phyloP scores from a whole-genome alignment of 176 grass and related monocot genomes.

The Elymus sibiricus region DNA sequence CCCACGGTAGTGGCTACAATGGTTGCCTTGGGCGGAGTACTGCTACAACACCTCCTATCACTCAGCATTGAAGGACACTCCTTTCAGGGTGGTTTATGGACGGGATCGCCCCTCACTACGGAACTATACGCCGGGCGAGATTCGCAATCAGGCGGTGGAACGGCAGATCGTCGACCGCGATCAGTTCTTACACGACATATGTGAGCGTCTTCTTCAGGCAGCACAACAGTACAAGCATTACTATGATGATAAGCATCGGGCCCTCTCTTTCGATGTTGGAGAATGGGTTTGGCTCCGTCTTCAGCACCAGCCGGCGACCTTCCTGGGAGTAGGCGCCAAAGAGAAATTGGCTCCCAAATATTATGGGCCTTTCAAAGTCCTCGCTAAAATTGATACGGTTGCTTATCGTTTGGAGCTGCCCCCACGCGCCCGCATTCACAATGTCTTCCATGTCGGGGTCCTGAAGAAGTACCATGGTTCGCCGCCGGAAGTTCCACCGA shows the following conservation, averaged over 20 bases:
- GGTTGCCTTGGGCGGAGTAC: neutral
- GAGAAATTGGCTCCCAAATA: neutral
- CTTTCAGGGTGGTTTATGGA: neutral
- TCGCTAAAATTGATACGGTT: no score
- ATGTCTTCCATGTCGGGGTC: neutral
- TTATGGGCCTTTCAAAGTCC: neutral
- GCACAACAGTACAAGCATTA: neutral
- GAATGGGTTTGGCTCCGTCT: neutral
- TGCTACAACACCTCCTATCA: neutral
- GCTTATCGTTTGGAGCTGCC: neutral
- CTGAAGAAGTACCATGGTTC: neutral
- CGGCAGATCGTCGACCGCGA: no score
- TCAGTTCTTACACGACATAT: neutral
- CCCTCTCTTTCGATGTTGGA: neutral
- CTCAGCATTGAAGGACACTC: neutral
- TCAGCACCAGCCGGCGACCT: no score
- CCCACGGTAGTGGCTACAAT: neutral
- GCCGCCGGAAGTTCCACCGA: neutral
- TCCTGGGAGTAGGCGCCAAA: neutral
- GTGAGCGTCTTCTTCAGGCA: neutral
- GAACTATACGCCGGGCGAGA: neutral
- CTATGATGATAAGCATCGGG: neutral
- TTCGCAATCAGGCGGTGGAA: no score
- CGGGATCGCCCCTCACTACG: neutral
- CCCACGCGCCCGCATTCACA: neutral